Percentiles rank a stretch among this genome's conserved stretches.
Evolutionary conservation across 1,284 basidiomycete genomes (phyloP).

Genomic region (Cronartium quercuum): DNA sequence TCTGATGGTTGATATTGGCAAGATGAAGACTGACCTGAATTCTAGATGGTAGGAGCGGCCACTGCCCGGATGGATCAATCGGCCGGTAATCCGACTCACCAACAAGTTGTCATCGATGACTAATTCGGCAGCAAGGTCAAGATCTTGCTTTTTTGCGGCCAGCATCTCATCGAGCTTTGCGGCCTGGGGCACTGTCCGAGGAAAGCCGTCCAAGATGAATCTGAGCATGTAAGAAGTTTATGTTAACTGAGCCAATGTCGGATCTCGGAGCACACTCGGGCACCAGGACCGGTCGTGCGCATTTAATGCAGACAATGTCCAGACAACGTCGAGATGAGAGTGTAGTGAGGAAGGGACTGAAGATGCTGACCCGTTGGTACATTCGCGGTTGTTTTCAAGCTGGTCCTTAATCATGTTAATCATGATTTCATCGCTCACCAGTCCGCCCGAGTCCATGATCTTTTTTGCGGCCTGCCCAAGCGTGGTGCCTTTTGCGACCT

Average conservation of each 20-base stretch:
- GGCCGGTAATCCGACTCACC: constrained; percentile 93
- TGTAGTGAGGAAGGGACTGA: constrained; percentile 40
- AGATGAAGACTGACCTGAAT: constrained; percentile 65
- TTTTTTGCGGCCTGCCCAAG: constrained; percentile 91
- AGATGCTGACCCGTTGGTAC: constrained; percentile 78
- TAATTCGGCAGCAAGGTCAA: constrained; percentile 87
- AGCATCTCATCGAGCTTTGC: constrained; percentile 95
- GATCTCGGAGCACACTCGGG: too few relatives aligned
- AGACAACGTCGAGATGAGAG: background rate
- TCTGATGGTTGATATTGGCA: background rate
- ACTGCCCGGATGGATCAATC: constrained; percentile 80
- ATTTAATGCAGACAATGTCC: background rate
- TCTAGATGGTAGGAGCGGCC: constrained; percentile 92
- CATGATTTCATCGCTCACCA: constrained; percentile 95
- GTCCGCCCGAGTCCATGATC: constrained; percentile 91
- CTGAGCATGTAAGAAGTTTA: constrained; percentile 53
- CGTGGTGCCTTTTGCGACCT: constrained; percentile 77
- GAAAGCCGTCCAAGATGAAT: constrained; percentile 98
- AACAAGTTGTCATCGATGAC: constrained; percentile 89
- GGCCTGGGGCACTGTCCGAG: constrained; percentile 94
- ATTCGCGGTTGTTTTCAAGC: constrained; percentile 82
- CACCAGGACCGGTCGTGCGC: background rate
- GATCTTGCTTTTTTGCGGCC: constrained; percentile 63
- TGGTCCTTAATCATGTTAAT: constrained; percentile 96
- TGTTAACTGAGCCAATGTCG: too few relatives aligned